Evolutionary conservation across 352 stramenopile genomes (phyloP), one percentile per base, ranked within the genome.

Genomic region (Globisporangium acanthophoron): DNA sequence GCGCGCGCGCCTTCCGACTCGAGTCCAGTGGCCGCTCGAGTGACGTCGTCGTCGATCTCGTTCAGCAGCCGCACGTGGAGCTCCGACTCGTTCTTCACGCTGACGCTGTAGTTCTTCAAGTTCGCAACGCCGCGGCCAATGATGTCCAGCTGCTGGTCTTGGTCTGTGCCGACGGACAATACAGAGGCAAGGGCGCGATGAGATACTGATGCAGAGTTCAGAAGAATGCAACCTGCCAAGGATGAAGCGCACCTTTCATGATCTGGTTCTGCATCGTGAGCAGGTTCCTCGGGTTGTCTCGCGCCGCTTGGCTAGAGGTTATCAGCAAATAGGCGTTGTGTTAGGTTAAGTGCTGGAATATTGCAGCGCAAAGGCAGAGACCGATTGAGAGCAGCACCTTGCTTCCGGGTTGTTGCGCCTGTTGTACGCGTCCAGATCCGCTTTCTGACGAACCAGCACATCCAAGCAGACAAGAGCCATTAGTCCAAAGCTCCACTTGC

Each of bases 11-110:
- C 79, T 71, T 97, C 88, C 3, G 80, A 83, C 52, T 88, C 77
- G 33, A 97, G 82, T n/a, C 88, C 88, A 18, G 87, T 73, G 1
- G 86, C 94, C 5, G 89, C 89, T 24, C 75, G 75, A 7, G 85
- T 83, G 27, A 96, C 87, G 52, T 96, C 88, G 33, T 82, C 74
- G 61, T 96, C 89, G 39, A 97, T 96, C 35, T 96, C 89, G 65
- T 85, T 80, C 45, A 97, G 73, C 50, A 97, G 64, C 20, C 89
- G 80, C 41, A 96, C 81, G 67, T 97, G 89, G 18, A 96, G 76
- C 15, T 92, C 84, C 44, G 88, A 94, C 65, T 96, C 89, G 56
- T 96, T 85, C 70, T 96, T 96, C 47, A 96, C 76, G 5, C 81
- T 87, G 16, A 89, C 47, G 51, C 80, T 92, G 67, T 92, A 95